Percentiles rank a stretch among this genome's conserved stretches.
These are phyloP conservation scores for Lecanicillium sp. DNA, from an alignment of 2,329 filamentous ascomycete genomes.

Conservation along the genomic window DNA sequence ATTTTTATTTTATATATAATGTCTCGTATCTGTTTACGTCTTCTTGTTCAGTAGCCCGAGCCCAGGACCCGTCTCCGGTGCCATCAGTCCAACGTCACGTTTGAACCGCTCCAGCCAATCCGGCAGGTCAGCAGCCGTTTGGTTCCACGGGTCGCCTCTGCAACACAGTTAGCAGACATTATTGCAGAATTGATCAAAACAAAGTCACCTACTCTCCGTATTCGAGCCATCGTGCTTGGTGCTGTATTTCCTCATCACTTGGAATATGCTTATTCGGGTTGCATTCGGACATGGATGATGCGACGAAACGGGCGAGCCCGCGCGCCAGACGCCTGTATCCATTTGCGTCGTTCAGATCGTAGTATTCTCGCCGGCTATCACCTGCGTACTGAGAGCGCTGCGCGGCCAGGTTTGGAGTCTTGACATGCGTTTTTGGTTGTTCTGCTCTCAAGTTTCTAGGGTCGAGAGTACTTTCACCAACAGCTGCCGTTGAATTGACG, in stretches of 20 bases:
- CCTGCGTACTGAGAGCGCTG: slow-evolving; percentile 48
- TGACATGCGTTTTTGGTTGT: neutral
- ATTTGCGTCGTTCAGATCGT: slow-evolving; percentile 54
- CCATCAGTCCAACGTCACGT: slow-evolving; percentile 40
- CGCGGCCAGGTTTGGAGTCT: slow-evolving; percentile 50
- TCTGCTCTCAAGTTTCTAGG: neutral
- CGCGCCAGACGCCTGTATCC: slow-evolving; percentile 52
- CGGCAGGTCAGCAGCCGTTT: slow-evolving; percentile 56
- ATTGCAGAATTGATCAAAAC: slow-evolving; percentile 18
- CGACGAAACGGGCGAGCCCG: slow-evolving; percentile 48
- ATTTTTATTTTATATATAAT: too few species aligned
- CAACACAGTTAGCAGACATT: neutral
- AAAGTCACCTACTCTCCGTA: slow-evolving; percentile 51
- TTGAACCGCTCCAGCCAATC: slow-evolving; percentile 61
- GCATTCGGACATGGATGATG: slow-evolving; percentile 49
- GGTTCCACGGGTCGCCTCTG: slow-evolving; percentile 59
- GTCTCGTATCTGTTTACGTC: too few species aligned
- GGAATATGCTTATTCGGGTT: slow-evolving; percentile 55
- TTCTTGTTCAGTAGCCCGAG: too few species aligned
- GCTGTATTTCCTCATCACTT: slow-evolving; percentile 53
- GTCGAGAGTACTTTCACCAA: neutral
- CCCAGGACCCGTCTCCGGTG: slow-evolving; percentile 5
- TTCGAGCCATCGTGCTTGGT: slow-evolving; percentile 57
- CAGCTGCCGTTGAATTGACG: neutral
- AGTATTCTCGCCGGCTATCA: slow-evolving; percentile 49